These are phyloP conservation scores for Gamarada debralockiae DNA, from an alignment of 495 filamentous ascomycete genomes.

Conservation along the genomic window DNA sequence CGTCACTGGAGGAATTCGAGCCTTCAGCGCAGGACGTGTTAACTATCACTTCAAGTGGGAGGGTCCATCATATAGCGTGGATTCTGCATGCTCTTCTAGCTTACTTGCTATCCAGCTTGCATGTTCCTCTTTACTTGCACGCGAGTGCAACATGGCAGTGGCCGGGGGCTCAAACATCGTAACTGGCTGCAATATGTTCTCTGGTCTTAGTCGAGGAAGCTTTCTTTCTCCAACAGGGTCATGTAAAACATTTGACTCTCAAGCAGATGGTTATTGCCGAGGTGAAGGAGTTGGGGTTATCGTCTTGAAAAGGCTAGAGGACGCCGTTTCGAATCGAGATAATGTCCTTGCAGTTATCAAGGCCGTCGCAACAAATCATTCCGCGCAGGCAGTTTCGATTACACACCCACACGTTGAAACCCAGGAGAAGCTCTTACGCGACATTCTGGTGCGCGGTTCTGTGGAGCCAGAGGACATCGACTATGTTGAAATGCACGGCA, in stretches of 20 bases:
- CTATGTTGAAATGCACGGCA: slow-evolving; percentile 88
- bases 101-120: slow-evolving; percentile 46
- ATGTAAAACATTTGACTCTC: slow-evolving; percentile 42
- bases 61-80: slow-evolving; percentile 35
- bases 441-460: slow-evolving; percentile 56
- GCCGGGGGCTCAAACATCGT: slow-evolving; percentile 57
- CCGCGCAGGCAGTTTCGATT: slow-evolving; percentile 69
- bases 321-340: slow-evolving; percentile 70
- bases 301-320: slow-evolving; percentile 69
- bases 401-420: slow-evolving; percentile 67
- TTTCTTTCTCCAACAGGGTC: slow-evolving; percentile 34
- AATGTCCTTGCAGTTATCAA: slow-evolving; percentile 64
- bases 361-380: slow-evolving; percentile 69
- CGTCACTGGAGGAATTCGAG: background rate
- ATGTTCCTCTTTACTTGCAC: slow-evolving; percentile 36
- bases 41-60: slow-evolving; percentile 42
- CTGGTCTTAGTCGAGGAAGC: slow-evolving; percentile 62
- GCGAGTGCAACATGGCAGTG: slow-evolving; percentile 36
- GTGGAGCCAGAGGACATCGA: slow-evolving; percentile 67
- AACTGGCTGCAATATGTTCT: slow-evolving; percentile 73
- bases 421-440: slow-evolving; percentile 64
- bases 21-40: slow-evolving; percentile 61
- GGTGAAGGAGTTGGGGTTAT: slow-evolving; percentile 68
- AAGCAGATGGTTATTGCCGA: slow-evolving; percentile 70
- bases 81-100: slow-evolving; percentile 49